Conservation (phyloP, 129 eudicot species). For the Arctium minus region DNA sequence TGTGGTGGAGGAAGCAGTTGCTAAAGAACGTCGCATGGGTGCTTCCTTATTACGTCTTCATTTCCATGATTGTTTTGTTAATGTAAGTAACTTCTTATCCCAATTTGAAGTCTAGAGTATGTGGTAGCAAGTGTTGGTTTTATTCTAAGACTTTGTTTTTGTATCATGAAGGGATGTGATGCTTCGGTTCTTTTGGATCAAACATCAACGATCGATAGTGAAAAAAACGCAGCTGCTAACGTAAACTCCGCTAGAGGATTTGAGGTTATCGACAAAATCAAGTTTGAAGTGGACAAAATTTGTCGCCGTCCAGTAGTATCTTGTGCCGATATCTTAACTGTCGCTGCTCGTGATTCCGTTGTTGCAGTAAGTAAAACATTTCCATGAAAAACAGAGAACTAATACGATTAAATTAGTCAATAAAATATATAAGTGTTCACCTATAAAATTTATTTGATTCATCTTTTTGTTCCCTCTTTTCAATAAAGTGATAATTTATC, state of each 20-base stretch:
- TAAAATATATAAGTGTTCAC: too few relatives aligned
- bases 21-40: constrained; percentile 47
- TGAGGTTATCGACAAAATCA: constrained; percentile 41
- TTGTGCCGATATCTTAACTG: constrained; percentile 37
- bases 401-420: background rate
- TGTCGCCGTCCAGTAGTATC: constrained; percentile 29
- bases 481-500: background rate
- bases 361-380: constrained; percentile 25
- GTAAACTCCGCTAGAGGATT: constrained; percentile 36
- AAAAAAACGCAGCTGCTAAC: constrained; percentile 30
- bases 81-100: constrained; percentile 3
- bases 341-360: constrained; percentile 42
- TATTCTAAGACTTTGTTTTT: background rate
- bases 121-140: background rate
- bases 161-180: constrained; percentile 40
- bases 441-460: background rate
- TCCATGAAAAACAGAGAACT: background rate
- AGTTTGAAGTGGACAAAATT: constrained; percentile 35
- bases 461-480: background rate
- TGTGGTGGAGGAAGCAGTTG: constrained; percentile 42
- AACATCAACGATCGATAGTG: constrained; percentile 30
- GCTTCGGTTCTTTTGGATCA: constrained; percentile 41
- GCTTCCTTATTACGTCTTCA: constrained; percentile 48
- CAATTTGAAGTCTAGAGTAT: background rate
- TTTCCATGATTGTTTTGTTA: constrained; percentile 58